These are phyloP conservation scores for Wickerhamomyces sp. DNA, from an alignment of 1,139 yeast genomes.

Conservation along the genomic window DNA sequence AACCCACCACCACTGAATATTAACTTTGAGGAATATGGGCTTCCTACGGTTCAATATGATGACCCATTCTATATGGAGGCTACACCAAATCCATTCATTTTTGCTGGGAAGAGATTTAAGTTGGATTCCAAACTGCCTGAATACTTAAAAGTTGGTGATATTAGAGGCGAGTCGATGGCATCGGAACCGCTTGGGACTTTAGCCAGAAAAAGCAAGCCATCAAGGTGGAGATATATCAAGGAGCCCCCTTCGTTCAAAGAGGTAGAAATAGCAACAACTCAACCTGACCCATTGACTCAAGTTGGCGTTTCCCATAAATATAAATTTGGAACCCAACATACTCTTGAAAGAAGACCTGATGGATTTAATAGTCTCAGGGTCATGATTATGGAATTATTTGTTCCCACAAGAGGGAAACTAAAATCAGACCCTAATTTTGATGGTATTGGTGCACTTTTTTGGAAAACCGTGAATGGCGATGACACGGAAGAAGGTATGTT, in stretches of 20 bases:
- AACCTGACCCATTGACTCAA: constrained; percentile 35
- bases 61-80: constrained; percentile 62
- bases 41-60: constrained; percentile 47
- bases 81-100: constrained; percentile 53
- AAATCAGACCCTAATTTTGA: constrained; percentile 68
- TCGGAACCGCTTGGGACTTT: neutral
- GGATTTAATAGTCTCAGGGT: constrained; percentile 47
- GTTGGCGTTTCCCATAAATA: constrained; percentile 37
- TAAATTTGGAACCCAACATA: constrained; percentile 28
- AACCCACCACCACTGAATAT: constrained; percentile 25
- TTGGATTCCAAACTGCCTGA: constrained; percentile 23
- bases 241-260: constrained; percentile 37
- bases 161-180: constrained; percentile 16
- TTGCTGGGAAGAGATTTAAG: constrained; percentile 60
- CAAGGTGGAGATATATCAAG: constrained; percentile 33
- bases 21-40: constrained; percentile 39
- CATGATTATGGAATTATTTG: constrained; percentile 64
- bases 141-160: constrained; percentile 22
- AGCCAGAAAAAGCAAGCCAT: neutral
- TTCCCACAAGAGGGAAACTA: constrained; percentile 42
- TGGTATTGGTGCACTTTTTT: constrained; percentile 53
- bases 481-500: constrained; percentile 14
- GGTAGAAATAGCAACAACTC: constrained; percentile 21
- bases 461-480: constrained; percentile 51
- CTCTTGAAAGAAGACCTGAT: constrained; percentile 37